Evolutionary conservation across 2,329 filamentous ascomycete species (phyloP).

Genomic region (Sarocladium brachiariae): DNA sequence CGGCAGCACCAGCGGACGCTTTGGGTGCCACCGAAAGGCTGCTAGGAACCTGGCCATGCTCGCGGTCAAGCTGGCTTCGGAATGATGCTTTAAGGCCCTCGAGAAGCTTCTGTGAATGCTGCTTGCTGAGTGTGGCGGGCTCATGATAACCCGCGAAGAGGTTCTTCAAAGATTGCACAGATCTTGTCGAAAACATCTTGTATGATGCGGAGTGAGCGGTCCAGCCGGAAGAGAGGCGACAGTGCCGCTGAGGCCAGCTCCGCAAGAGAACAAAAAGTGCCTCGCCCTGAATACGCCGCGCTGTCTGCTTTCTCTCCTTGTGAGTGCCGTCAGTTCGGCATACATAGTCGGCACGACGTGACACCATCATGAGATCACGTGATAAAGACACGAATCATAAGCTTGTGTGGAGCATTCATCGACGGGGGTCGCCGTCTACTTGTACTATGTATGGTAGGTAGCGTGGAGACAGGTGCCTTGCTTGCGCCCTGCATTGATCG

Average conservation of each 20-base stretch:
- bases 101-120: slow-evolving; percentile 48
- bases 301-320: no score
- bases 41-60: slow-evolving; percentile 41
- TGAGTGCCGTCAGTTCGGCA: neutral
- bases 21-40: slow-evolving; percentile 18
- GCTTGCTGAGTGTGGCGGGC: slow-evolving; percentile 41
- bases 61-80: slow-evolving; percentile 49
- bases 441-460: neutral
- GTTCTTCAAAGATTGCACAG: slow-evolving; percentile 29
- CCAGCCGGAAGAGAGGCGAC: neutral
- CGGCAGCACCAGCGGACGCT: slow-evolving; percentile 14
- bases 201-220: neutral
- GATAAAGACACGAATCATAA: neutral
- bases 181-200: slow-evolving; percentile 32
- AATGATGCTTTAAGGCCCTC: slow-evolving; percentile 51
- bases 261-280: no score
- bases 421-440: no score
- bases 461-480: slow-evolving; percentile 1
- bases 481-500: slow-evolving; percentile 5
- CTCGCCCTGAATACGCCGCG: no score
- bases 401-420: neutral
- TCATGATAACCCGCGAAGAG: slow-evolving; percentile 41
- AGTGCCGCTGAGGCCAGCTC: slow-evolving; percentile 1
- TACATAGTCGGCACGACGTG: neutral
- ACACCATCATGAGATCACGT: neutral